phyloP scores from a whole-genome alignment of 768 basidiomycete genomes.

The Lactifluus rugatus region DNA sequence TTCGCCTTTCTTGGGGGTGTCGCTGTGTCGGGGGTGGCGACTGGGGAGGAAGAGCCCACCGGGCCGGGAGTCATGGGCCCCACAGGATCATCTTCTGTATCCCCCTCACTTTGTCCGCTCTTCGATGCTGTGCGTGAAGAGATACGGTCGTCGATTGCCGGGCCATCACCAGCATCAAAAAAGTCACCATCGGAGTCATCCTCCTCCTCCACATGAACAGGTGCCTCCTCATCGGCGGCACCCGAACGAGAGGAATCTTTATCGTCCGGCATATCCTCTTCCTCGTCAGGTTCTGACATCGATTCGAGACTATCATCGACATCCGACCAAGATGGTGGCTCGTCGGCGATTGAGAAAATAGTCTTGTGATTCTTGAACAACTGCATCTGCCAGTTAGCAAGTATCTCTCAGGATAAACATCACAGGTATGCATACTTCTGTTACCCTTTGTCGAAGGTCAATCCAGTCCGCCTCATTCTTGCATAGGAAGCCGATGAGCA shows the following conservation, averaged over 20 bases:
- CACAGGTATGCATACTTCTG: slow-evolving; percentile 46
- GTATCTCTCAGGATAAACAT: not conserved
- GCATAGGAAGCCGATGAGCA: slow-evolving; percentile 90
- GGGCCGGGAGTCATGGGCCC: slow-evolving; percentile 65
- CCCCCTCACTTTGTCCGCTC: slow-evolving; percentile 42
- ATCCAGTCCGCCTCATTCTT: slow-evolving; percentile 77
- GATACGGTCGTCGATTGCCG: slow-evolving; percentile 33
- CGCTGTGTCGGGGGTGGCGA: slow-evolving; percentile 3
- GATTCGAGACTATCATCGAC: slow-evolving; percentile 72
- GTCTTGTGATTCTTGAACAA: slow-evolving; percentile 40
- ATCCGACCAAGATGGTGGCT: slow-evolving; percentile 77
- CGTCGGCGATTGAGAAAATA: slow-evolving; percentile 82
- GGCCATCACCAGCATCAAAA: slow-evolving; percentile 36
- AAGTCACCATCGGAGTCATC: slow-evolving; percentile 38
- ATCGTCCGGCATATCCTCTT: slow-evolving; percentile 44
- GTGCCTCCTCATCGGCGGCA: slow-evolving; percentile 20
- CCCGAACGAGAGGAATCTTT: slow-evolving; percentile 21
- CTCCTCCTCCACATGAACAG: slow-evolving; percentile 23
- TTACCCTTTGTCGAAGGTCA: slow-evolving; percentile 64
- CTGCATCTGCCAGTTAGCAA: slow-evolving; percentile 23
- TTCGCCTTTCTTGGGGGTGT: slow-evolving; percentile 23
- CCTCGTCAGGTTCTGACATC: slow-evolving; percentile 70
- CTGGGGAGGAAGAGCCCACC: slow-evolving; percentile 19
- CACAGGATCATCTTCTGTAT: slow-evolving; percentile 64
- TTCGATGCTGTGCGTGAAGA: slow-evolving; percentile 29